Base-by-base conservation (phyloP, 2,329 filamentous ascomycete species). In the Diaporthe longicolla region DNA sequence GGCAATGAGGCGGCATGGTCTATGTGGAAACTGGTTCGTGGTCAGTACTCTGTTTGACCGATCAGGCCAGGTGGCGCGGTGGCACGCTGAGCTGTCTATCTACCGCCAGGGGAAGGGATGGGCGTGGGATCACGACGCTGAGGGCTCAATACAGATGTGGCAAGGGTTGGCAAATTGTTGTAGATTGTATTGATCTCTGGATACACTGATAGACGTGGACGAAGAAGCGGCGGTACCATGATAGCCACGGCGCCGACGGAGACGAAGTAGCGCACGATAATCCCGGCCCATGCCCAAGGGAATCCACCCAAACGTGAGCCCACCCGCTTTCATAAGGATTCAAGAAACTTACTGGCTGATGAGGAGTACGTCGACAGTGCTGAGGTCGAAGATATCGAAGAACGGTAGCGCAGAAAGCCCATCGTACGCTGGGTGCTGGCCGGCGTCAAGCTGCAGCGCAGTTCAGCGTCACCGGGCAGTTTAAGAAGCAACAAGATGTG, bases 1-100 rank as follows among this genome's bases (percentile, higher is more conserved):
- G 97, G 97, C 61, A 99, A 87, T n/a, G 96, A 98, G 21, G 96
- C 96, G n/a, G 97, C 97, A 86, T 99, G 97, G 81, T 99, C 97
- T 82, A 98, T 89, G 83, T 99, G 97, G 82, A 99, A 99, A 93
- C 96, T 98, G 43, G 77, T 63, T 52, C 17, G 66, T 75, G 71
- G 75, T 79, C 74, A 79, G 79, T 78, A 77, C 59, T 21, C 68
- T 24, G 32, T 66, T 55, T 43, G 61, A 24, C 63, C 21, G n/a
- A 24, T 68, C 32, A 37, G 63, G 48, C 61, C 37, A 24, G 37
- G 37, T 40, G 35, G 58, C 19, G 8, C 40, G 26, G 43, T 43
- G 45, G 61, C 29, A 21, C 17, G 21, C 43, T 48, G 40, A 37
- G 70, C 48, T 70, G 65, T 24, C 63, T 69, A 71, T 32, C 72